A percentile compares a stretch with the other conserved stretches of the same genome.
Evolutionary conservation across 2,329 filamentous ascomycete species (phyloP).

Genomic region (Clarireedia homoeocarpa): DNA sequence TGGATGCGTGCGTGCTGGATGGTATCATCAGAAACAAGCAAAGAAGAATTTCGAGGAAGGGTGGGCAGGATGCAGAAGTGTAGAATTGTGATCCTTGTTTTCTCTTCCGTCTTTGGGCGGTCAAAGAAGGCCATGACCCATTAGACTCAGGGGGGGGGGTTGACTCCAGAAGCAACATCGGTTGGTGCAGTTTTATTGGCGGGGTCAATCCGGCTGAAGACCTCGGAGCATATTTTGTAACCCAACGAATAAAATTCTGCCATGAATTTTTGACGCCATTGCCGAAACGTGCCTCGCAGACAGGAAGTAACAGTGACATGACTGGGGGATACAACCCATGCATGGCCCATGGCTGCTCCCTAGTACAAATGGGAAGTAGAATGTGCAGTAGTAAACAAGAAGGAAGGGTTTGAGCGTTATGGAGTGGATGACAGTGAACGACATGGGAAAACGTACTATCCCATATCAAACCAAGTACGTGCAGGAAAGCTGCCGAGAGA

Average conservation of each 20-base stretch:
- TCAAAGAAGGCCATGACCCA: constrained; percentile 3
- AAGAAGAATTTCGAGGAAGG: neutral
- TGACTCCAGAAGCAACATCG: neutral
- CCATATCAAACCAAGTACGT: neutral
- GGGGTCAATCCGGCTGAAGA: neutral
- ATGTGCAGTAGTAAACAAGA: neutral
- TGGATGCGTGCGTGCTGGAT: neutral
- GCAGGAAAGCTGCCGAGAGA: constrained; percentile 2
- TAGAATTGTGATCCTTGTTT: constrained; percentile 1
- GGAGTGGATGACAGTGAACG: neutral
- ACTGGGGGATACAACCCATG: neutral
- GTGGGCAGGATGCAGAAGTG: constrained; percentile 1
- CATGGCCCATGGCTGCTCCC: neutral
- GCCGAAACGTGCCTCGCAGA: constrained; percentile 11
- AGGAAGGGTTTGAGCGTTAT: neutral
- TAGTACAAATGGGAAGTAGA: no score
- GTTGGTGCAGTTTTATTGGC: neutral
- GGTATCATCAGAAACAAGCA: constrained; percentile 9
- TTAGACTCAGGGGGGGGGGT: neutral
- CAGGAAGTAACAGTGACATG: neutral
- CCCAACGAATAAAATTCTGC: constrained; percentile 5
- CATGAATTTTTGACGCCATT: constrained; percentile 10
- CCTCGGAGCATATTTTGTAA: constrained; percentile 3
- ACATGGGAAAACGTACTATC: neutral
- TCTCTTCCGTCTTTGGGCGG: neutral